These are phyloP conservation scores for Ramaria rubella DNA, from an alignment of 768 basidiomycete species.

Conservation along the genomic window DNA sequence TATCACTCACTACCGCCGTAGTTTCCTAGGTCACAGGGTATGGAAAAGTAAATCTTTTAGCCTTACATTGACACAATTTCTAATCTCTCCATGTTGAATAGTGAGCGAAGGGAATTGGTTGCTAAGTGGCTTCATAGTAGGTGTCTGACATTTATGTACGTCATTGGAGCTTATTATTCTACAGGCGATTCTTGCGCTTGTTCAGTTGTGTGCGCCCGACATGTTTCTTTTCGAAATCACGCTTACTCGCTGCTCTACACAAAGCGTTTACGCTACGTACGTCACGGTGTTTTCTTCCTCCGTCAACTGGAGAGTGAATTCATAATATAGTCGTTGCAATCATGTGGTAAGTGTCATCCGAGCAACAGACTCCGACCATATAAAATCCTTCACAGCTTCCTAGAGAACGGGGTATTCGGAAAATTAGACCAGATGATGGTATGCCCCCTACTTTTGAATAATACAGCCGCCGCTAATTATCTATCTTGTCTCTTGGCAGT, in stretches of 20 bases:
- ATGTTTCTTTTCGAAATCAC: neutral
- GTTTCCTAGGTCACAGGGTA: neutral
- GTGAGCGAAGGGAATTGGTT: neutral
- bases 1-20: neutral
- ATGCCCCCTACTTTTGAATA: neutral
- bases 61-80: neutral
- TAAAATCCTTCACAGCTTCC: neutral
- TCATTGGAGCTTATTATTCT: neutral
- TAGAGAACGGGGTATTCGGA: neutral
- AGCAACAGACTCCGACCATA: neutral
- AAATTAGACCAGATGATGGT: neutral
- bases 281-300: neutral
- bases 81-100: neutral
- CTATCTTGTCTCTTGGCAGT: neutral
- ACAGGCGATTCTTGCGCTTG: neutral
- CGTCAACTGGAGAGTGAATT: neutral
- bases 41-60: neutral
- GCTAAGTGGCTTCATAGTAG: neutral
- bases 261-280: neutral
- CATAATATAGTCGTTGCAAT: neutral
- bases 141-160: neutral
- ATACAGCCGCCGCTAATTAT: neutral
- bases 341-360: neutral
- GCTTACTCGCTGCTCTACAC: neutral
- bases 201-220: neutral